A percentile compares a stretch with the other conserved stretches of the same genome.
These are phyloP conservation scores for Hordeum pubiflorum DNA, from an alignment of 202 grass and related monocot genomes.

Conservation along the genomic window DNA sequence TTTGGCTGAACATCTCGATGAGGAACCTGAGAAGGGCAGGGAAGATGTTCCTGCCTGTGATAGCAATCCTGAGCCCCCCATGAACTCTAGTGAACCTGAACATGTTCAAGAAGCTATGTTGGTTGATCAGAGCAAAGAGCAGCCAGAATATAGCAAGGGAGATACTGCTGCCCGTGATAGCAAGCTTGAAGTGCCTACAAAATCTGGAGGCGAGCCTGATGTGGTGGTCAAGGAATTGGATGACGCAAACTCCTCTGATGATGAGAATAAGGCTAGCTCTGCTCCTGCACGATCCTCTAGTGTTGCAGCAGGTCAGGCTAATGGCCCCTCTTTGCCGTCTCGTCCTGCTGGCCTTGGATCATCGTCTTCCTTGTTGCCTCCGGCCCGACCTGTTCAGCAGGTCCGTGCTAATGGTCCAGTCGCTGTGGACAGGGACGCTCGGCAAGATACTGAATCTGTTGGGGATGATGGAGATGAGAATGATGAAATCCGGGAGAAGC, in stretches of 20 bases:
- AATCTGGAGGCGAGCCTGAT: constrained; percentile 31
- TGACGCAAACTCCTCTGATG: constrained; percentile 35
- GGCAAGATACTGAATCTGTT: constrained; percentile 31
- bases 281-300: constrained; percentile 23
- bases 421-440: constrained; percentile 27
- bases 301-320: constrained; percentile 1
- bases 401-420: constrained; percentile 29
- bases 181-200: background rate
- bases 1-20: background rate
- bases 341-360: constrained; percentile 77
- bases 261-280: constrained; percentile 38
- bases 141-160: constrained; percentile 1
- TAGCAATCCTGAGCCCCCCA: background rate
- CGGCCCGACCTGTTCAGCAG: constrained; percentile 51
- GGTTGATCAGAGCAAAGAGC: background rate
- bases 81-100: constrained; percentile 15
- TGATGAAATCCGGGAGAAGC: constrained; percentile 86
- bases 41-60: background rate
- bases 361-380: constrained; percentile 47
- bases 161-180: background rate
- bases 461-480: constrained; percentile 58
- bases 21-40: background rate
- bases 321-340: constrained; percentile 28
- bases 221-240: constrained; percentile 46
- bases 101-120: background rate